Conservation (phyloP, 1,139 yeast species). For the Torulaspora pretoriensis region DNA sequence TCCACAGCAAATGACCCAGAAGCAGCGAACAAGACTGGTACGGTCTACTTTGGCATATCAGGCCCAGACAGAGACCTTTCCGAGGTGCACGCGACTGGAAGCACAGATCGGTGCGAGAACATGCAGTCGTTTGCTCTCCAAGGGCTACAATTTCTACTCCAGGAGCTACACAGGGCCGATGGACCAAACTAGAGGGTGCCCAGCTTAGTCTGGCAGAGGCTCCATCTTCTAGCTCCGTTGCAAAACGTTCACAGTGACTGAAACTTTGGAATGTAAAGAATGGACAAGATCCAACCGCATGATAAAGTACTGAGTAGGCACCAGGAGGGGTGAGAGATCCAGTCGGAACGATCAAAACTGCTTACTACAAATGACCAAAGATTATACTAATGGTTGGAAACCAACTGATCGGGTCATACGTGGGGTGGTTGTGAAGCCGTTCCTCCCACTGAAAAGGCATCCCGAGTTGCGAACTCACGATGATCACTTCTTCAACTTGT, state of each 20-base stretch:
- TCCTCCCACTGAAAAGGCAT: conserved; percentile 52
- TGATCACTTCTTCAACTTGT: conserved; percentile 48
- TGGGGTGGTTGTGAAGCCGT: conserved; percentile 56
- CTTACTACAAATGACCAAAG: not conserved
- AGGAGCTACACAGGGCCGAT: conserved; percentile 32
- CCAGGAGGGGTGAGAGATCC: not conserved
- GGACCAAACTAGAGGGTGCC: conserved; percentile 15
- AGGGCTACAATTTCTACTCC: conserved; percentile 60
- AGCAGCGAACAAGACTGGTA: conserved; percentile 41
- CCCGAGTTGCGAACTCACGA: conserved; percentile 32
- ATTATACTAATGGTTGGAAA: conserved; percentile 38
- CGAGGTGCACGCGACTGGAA: conserved; percentile 45
- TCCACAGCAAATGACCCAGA: conserved; percentile 27
- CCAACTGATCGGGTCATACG: conserved; percentile 42
- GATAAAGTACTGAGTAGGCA: not conserved
- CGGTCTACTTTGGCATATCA: conserved; percentile 65
- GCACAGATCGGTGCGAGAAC: conserved; percentile 52
- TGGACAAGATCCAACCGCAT: not conserved
- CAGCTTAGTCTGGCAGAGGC: conserved; percentile 26
- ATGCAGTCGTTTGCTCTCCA: conserved; percentile 70
- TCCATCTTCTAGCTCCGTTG: not conserved
- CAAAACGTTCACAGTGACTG: conserved; percentile 1
- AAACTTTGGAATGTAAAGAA: not conserved
- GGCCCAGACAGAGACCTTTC: conserved; percentile 63
- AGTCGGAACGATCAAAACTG: not conserved